A percentile compares a stretch with the other conserved stretches of the same genome.
These are phyloP conservation scores for Artemisia annua DNA, from an alignment of 129 eudicot genomes.

Conservation along the genomic window DNA sequence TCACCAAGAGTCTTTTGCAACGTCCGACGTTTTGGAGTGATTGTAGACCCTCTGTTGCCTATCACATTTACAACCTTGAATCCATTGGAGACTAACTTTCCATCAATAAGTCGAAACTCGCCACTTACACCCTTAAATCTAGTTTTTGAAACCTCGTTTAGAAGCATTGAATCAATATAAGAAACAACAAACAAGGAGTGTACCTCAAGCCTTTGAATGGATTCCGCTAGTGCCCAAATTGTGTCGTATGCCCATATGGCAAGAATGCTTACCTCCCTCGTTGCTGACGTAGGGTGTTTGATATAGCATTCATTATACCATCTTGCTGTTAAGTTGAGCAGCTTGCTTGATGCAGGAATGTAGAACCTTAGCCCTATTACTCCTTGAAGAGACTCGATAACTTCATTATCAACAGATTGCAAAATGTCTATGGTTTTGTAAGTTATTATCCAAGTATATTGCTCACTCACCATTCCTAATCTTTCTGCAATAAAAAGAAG, in stretches of 20 bases:
- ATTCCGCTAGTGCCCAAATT: constrained; percentile 29
- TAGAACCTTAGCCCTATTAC: constrained; percentile 41
- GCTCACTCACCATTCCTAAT: constrained; percentile 45
- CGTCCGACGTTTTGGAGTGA: not conserved
- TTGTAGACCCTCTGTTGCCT: constrained; percentile 26
- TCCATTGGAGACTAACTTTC: constrained; percentile 14
- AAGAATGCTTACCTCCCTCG: not conserved
- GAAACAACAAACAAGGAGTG: not conserved
- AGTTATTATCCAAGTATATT: constrained; percentile 56
- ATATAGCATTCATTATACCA: not conserved
- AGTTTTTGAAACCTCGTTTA: constrained; percentile 6
- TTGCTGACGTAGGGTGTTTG: not conserved
- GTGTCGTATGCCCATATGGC: constrained; percentile 40
- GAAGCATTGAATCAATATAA: constrained; percentile 18
- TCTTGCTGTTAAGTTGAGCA: constrained; percentile 12
- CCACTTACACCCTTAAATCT: constrained; percentile 45
- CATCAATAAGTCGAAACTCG: constrained; percentile 26
- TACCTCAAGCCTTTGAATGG: constrained; percentile 20
- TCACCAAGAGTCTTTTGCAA: not conserved
- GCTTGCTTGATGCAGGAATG: constrained; percentile 33
- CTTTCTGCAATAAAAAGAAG: constrained; percentile 34
- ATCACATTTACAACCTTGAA: constrained; percentile 36
- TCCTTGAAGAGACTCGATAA: constrained; percentile 39
- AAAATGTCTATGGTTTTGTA: constrained; percentile 24
- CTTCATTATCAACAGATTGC: constrained; percentile 15